A percentile compares a stretch with the other conserved stretches of the same genome.
Evolutionary conservation across 2,329 filamentous ascomycete species (phyloP).

Genomic region (Stachybotrys chartarum): DNA sequence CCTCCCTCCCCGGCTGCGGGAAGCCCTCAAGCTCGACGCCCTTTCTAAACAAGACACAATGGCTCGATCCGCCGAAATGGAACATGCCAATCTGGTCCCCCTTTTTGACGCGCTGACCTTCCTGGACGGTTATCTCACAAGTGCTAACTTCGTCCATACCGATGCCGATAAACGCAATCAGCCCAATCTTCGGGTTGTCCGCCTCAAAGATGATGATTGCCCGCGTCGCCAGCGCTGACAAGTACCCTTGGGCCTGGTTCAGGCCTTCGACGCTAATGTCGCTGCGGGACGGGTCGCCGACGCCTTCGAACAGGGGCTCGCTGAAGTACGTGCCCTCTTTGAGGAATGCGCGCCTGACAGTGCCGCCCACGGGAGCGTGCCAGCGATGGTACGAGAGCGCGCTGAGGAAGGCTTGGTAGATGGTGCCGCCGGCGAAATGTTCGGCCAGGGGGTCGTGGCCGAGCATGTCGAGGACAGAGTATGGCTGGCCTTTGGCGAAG

Average conservation of each 20-base stretch:
- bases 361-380: constrained; percentile 62
- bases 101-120: constrained; percentile 59
- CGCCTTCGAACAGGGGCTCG: constrained; percentile 38
- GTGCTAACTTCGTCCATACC: constrained; percentile 74
- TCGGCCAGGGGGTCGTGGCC: constrained; percentile 43
- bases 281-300: constrained; percentile 17
- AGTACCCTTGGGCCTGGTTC: constrained; percentile 53
- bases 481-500: constrained; percentile 64
- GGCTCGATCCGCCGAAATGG: constrained; percentile 68
- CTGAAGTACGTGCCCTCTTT: constrained; percentile 62
- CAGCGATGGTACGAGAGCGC: constrained; percentile 65
- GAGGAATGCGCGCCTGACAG: constrained; percentile 48
- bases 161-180: constrained; percentile 64
- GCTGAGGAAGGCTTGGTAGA: constrained; percentile 66
- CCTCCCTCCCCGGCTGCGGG: constrained; percentile 23
- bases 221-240: constrained; percentile 60
- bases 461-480: constrained; percentile 59
- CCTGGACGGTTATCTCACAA: constrained; percentile 62
- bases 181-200: constrained; percentile 57
- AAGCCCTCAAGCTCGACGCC: constrained; percentile 40
- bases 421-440: constrained; percentile 54
- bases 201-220: constrained; percentile 65
- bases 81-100: constrained; percentile 73
- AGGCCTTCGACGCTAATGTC: constrained; percentile 28
- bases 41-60: constrained; percentile 60